A percentile compares a stretch with the other conserved stretches of the same genome.
Conservation (phyloP, 441 rosid species). For the Dalechampia spathulata region DNA sequence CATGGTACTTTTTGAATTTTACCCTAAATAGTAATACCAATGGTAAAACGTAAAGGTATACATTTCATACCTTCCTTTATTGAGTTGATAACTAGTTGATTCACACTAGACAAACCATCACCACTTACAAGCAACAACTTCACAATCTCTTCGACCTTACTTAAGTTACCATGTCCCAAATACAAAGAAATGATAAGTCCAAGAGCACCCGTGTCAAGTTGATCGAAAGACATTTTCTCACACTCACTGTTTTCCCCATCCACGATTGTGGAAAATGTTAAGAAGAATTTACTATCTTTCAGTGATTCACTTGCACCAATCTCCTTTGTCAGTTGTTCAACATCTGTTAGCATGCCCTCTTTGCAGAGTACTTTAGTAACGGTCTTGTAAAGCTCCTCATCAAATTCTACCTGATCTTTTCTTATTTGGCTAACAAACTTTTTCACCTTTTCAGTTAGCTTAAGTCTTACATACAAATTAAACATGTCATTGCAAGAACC, state of each 20-base stretch:
- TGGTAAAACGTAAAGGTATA: background rate
- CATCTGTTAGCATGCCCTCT: conserved; percentile 57
- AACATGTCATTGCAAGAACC: conserved; percentile 80
- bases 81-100: conserved; percentile 43
- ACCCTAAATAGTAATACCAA: conserved; percentile 1
- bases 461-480: conserved; percentile 45
- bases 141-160: conserved; percentile 37
- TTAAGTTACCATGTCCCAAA: conserved; percentile 26
- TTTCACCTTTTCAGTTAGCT: conserved; percentile 48
- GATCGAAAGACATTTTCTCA: conserved; percentile 24
- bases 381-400: conserved; percentile 52
- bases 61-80: conserved; percentile 46
- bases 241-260: conserved; percentile 17
- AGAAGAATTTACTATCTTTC: conserved; percentile 44
- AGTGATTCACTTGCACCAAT: conserved; percentile 31
- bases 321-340: conserved; percentile 40
- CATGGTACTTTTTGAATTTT: background rate
- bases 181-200: conserved; percentile 49
- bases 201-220: conserved; percentile 46
- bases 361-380: conserved; percentile 48
- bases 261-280: conserved; percentile 42
- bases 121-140: conserved; percentile 41
- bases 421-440: conserved; percentile 44
- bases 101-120: conserved; percentile 39
- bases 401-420: conserved; percentile 44